Evolutionary conservation across 78 protist species (phyloP), one percentile per base, ranked within the genome.

Genomic region (Dictyostelium citrinum): DNA sequence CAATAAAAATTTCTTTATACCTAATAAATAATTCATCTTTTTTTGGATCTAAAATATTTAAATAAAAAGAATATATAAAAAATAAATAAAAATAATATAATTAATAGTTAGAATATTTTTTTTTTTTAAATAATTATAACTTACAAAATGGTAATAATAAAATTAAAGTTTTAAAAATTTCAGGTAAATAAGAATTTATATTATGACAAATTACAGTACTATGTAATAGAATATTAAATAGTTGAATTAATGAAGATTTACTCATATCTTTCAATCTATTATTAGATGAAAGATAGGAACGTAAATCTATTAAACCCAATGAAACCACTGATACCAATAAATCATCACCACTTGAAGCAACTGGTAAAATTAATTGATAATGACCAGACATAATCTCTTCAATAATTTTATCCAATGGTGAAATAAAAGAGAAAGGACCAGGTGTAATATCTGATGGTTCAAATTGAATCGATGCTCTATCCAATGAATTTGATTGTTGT

Each of bases 311-410:
- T 22, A 88, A 45, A 29, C 82, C 74, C 17, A n/a, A 29, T 2
- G 81, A 64, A 10, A 88, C 75, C 1, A 74, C 49, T 3, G 85
- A 24, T 43, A 88, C 84, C 1, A 79, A 35, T 58, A 78, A 12
- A 12, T 88, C 93, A 46, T 88, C 93, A 43, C 93, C 93, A 51
- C 70, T 78, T 14, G 85, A 31, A 5, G 93, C 82, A 27, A 88
- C 45, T 29, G 83, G 82, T 67, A 64, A 27, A 39, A 88, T 88
- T 0, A 78, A 68, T 29, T 88, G 85, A 78, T 88, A 88, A 22
- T 88, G 45, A 17, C 93, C 93, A 37, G 72, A 60, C 46, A 41
- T 35, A 33, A 88, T 88, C 35, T 88, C 93, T 14, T 39, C 64
- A 45, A 84, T 72, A 5, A 88, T 29, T 67, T 88, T 88, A 49